These are phyloP conservation scores for Aspergillus baeticus DNA, from an alignment of 495 filamentous ascomycete genomes.

Conservation along the genomic window DNA sequence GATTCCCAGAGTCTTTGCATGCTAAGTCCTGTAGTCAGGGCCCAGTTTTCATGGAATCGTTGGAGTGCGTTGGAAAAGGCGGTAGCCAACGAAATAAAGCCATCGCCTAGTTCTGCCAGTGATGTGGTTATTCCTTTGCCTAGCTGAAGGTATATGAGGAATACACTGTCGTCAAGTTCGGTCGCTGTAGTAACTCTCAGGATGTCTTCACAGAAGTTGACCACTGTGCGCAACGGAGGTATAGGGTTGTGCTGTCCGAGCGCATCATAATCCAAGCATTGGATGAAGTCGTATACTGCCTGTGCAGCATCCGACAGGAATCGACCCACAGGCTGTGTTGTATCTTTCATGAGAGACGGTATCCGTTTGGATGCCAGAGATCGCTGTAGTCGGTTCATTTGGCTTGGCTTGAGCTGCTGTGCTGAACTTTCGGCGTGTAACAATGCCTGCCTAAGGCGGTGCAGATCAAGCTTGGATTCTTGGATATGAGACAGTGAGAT, in stretches of 20 bases:
- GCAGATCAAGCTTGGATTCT: constrained; percentile 37
- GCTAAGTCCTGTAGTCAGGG: constrained; percentile 69
- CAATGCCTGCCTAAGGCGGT: constrained; percentile 37
- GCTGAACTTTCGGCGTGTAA: constrained; percentile 35
- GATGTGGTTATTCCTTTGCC: constrained; percentile 38
- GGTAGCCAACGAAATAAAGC: constrained; percentile 32
- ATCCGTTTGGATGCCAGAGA: constrained; percentile 59
- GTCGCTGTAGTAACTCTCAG: constrained; percentile 43
- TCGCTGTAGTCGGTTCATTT: constrained; percentile 68
- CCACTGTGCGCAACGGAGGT: constrained; percentile 39
- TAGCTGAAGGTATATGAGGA: constrained; percentile 54
- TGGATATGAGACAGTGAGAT: constrained; percentile 38
- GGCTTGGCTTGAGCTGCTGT: constrained; percentile 51
- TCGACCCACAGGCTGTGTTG: constrained; percentile 54
- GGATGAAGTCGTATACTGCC: constrained; percentile 40
- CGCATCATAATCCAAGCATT: constrained; percentile 28
- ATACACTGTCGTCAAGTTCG: constrained; percentile 52
- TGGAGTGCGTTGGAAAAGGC: constrained; percentile 40
- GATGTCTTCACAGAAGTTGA: constrained; percentile 59
- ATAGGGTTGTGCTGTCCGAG: constrained; percentile 29
- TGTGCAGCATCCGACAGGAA: constrained; percentile 47
- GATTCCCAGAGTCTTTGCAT: constrained; percentile 83
- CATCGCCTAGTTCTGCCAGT: constrained; percentile 22
- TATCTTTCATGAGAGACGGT: constrained; percentile 61
- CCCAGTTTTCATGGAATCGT: constrained; percentile 50